phyloP scores from a whole-genome alignment of 1,139 yeast species.

The Pichia sp. region DNA sequence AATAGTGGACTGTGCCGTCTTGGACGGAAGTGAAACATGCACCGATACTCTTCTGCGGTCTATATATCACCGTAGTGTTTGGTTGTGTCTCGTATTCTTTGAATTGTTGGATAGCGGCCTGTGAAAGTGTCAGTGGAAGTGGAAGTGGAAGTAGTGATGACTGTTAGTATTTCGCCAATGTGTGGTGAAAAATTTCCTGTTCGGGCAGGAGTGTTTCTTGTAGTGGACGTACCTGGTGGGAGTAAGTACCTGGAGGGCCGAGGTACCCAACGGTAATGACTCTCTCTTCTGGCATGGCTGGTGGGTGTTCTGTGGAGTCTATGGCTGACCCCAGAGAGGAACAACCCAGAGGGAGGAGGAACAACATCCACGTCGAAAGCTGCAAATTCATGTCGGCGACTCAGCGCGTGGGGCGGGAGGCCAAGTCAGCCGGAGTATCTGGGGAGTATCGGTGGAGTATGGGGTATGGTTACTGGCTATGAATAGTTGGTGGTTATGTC shows the following conservation, averaged over 20 bases:
- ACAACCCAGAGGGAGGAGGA: too few species aligned
- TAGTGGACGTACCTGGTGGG: constrained; percentile 62
- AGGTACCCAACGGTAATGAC: constrained; percentile 57
- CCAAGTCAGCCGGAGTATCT: too few species aligned
- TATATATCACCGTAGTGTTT: constrained; percentile 24
- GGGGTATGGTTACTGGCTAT: not conserved
- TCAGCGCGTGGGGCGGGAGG: too few species aligned
- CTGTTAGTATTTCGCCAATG: too few species aligned
- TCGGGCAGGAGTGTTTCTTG: too few species aligned
- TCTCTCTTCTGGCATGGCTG: not conserved
- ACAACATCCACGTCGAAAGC: too few species aligned
- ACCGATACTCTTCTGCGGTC: constrained; percentile 50
- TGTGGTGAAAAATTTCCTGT: too few species aligned
- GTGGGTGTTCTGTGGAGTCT: not conserved
- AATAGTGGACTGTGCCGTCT: constrained; percentile 51
- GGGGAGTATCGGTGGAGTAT: not conserved
- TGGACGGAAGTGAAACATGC: constrained; percentile 62
- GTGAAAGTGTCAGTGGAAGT: too few species aligned
- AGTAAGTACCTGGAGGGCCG: constrained; percentile 91
- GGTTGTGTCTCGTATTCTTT: constrained; percentile 33
- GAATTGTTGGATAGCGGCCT: constrained; percentile 76
- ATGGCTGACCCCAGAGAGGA: too few species aligned
- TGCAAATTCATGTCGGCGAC: too few species aligned
- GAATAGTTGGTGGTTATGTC: too few species aligned
- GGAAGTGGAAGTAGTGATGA: too few species aligned